Conservation (phyloP, 805 yeast species). For the Cyberlindnera samutprakarnensis region DNA sequence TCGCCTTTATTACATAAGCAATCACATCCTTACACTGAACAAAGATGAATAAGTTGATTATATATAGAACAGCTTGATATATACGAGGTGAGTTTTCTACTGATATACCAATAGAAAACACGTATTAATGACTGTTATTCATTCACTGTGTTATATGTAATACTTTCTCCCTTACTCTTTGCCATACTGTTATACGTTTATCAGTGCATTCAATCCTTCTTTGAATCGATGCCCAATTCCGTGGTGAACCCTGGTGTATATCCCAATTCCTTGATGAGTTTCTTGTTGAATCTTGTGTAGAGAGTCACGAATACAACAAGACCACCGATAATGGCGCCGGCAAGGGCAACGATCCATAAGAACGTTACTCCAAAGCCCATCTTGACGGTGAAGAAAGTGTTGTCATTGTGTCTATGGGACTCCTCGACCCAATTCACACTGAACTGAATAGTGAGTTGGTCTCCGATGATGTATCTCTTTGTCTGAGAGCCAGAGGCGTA, state of each 20-base stretch:
- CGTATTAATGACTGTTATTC: too few species aligned
- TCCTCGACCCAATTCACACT: conserved; percentile 48
- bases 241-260: conserved; percentile 13
- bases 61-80: not conserved
- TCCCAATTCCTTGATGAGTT: conserved; percentile 13
- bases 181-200: too few species aligned
- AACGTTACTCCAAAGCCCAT: conserved; percentile 3
- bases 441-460: conserved; percentile 45
- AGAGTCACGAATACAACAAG: conserved; percentile 7
- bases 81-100: too few species aligned
- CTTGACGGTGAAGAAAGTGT: conserved; percentile 8
- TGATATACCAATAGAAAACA: too few species aligned
- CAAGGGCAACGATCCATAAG: conserved; percentile 1
- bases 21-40: too few species aligned
- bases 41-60: too few species aligned
- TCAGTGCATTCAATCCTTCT: too few species aligned
- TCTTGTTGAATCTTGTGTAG: conserved; percentile 15
- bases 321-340: conserved; percentile 5
- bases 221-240: conserved; percentile 16
- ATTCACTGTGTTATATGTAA: too few species aligned
- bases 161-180: too few species aligned
- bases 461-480: conserved; percentile 60
- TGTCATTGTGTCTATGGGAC: conserved; percentile 4
- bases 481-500: conserved; percentile 49
- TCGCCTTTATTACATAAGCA: too few species aligned